A percentile compares a stretch with the other conserved stretches of the same genome.
Evolutionary conservation across 1,284 basidiomycete species (phyloP).

Genomic region (Boletus mariae): DNA sequence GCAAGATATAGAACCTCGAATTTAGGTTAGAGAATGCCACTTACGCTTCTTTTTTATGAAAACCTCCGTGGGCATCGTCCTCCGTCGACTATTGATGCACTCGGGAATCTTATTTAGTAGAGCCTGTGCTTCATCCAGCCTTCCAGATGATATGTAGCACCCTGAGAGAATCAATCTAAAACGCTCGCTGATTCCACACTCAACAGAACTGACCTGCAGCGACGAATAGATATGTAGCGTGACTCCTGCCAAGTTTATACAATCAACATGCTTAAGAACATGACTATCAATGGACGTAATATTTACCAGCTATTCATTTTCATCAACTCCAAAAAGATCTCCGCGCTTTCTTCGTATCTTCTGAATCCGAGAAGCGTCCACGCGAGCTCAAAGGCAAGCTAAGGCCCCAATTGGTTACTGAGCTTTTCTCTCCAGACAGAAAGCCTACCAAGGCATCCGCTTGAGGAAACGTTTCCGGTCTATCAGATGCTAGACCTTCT

Average conservation of each 20-base stretch:
- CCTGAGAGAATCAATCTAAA: slow-evolving; percentile 35
- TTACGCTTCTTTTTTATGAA: slow-evolving; percentile 69
- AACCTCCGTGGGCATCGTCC: slow-evolving; percentile 68
- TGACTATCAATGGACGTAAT: neutral
- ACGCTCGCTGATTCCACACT: neutral
- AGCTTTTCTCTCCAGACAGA: neutral
- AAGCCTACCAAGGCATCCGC: slow-evolving; percentile 60
- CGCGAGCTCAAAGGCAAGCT: slow-evolving; percentile 74
- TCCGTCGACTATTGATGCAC: slow-evolving; percentile 57
- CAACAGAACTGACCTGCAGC: slow-evolving; percentile 49
- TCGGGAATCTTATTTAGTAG: slow-evolving; percentile 62
- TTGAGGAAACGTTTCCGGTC: slow-evolving; percentile 56
- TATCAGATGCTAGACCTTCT: slow-evolving; percentile 52
- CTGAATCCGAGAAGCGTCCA: slow-evolving; percentile 69
- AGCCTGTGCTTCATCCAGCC: slow-evolving; percentile 51
- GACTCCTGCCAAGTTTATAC: slow-evolving; percentile 47
- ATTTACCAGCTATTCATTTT: slow-evolving; percentile 65
- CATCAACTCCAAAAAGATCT: slow-evolving; percentile 60
- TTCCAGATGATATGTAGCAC: slow-evolving; percentile 54
- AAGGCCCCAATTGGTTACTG: neutral
- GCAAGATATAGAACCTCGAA: neutral
- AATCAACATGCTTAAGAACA: neutral
- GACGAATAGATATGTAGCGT: slow-evolving; percentile 73
- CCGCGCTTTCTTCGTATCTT: slow-evolving; percentile 62
- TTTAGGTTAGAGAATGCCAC: neutral